Percentiles rank a stretch among this genome's conserved stretches.
Evolutionary conservation across 495 filamentous ascomycete species (phyloP).

Genomic region (Lophiotrema nucula): DNA sequence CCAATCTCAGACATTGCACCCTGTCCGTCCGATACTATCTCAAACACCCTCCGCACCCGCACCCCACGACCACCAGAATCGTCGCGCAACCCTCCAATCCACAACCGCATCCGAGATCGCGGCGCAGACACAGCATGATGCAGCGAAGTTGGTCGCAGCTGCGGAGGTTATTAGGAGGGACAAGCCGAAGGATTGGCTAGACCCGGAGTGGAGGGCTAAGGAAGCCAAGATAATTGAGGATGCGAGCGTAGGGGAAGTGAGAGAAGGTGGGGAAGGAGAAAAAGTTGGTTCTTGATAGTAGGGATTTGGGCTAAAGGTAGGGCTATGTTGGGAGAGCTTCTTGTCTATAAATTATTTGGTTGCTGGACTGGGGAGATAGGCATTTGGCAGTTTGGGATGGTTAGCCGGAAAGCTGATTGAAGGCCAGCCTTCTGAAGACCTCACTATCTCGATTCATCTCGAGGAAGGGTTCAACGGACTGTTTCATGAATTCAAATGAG

Average conservation of each 20-base stretch:
- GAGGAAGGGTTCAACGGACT: no score
- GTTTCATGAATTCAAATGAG: no score
- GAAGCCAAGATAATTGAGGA: background rate
- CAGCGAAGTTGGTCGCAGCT: background rate
- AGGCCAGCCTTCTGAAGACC: no score
- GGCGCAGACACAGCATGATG: background rate
- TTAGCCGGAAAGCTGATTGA: no score
- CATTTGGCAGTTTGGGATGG: no score
- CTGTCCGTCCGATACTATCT: background rate
- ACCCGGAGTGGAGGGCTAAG: background rate
- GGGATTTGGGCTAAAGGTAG: no score
- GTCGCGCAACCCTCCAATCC: background rate
- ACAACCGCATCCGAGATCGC: background rate
- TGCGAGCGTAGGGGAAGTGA: background rate
- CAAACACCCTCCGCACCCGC: background rate
- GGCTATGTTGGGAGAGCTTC: no score
- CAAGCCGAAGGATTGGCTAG: background rate
- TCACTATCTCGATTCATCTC: no score
- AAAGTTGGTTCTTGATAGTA: no score
- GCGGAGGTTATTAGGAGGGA: background rate
- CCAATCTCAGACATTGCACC: background rate
- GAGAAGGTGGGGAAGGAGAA: no score
- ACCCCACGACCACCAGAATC: background rate
- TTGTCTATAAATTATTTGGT: no score
- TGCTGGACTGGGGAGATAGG: no score